Conservation (phyloP, 441 rosid genomes). For the Populus hybrid region DNA sequence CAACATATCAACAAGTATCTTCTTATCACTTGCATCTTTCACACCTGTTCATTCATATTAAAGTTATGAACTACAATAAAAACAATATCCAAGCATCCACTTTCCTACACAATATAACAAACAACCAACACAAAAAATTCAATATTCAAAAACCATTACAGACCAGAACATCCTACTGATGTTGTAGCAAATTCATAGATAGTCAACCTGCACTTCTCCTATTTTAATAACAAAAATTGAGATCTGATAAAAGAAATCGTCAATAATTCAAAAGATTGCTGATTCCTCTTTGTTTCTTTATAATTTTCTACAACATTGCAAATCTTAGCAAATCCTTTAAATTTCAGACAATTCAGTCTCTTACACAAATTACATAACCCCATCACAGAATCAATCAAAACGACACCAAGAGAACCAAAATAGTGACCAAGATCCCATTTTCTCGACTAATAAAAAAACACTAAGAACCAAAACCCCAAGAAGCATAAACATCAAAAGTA, state of each 20-base stretch:
- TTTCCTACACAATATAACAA: background rate
- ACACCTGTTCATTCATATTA: constrained; percentile 42
- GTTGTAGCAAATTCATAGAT: constrained; percentile 6
- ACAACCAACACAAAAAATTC: background rate
- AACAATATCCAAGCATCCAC: background rate
- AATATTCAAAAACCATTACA: background rate
- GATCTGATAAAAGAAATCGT: background rate
- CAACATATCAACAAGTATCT: constrained; percentile 60
- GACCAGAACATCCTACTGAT: background rate
- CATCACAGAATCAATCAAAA: background rate
- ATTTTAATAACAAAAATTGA: background rate
- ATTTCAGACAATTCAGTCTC: background rate
- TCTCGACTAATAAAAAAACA: background rate
- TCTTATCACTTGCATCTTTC: constrained; percentile 97
- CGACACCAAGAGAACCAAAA: background rate
- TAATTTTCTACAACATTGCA: background rate
- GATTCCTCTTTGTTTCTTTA: background rate
- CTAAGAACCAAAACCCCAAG: background rate
- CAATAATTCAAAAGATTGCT: background rate
- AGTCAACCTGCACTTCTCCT: background rate
- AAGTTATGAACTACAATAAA: background rate
- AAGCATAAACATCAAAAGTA: background rate
- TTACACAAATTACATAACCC: background rate
- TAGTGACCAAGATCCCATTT: background rate
- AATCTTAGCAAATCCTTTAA: background rate